phyloP scores from a whole-genome alignment of 257 asterid species.

The Cinchona pubescens region DNA sequence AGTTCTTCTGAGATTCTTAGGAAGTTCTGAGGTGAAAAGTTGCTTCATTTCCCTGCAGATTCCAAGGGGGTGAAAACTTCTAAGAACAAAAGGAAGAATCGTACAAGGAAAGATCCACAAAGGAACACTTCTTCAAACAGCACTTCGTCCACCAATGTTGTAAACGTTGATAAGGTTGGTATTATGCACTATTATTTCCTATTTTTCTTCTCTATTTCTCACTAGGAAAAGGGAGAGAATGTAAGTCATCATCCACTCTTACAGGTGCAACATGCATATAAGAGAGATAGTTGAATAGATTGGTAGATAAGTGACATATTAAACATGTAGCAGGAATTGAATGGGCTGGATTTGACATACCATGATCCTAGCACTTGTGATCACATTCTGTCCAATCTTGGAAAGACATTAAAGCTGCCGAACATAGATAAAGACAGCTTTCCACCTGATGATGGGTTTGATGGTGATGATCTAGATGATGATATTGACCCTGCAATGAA shows the following conservation, averaged over 20 bases:
- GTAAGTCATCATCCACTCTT: not conserved
- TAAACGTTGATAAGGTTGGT: conserved; percentile 53
- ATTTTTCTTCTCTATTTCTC: conserved; percentile 2
- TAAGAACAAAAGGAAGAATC: conserved; percentile 78
- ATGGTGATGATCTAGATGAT: conserved; percentile 71
- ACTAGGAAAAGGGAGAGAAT: not conserved
- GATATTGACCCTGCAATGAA: conserved; percentile 86
- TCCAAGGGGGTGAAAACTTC: conserved; percentile 52
- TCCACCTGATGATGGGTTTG: conserved; percentile 65
- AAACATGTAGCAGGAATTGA: conserved; percentile 45
- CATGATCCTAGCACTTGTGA: conserved; percentile 35
- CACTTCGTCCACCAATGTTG: conserved; percentile 45
- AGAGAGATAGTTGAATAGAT: conserved; percentile 2
- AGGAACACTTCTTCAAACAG: conserved; percentile 47
- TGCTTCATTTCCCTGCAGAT: conserved; percentile 45
- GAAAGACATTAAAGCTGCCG: conserved; percentile 47
- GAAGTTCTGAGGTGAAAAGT: not conserved
- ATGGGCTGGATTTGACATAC: conserved; percentile 36
- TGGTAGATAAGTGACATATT: conserved; percentile 9
- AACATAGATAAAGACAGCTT: conserved; percentile 47
- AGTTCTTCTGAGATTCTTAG: not conserved
- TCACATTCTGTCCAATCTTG: conserved; percentile 31
- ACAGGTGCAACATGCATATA: not conserved
- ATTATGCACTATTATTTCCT: conserved; percentile 14
- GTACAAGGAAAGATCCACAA: conserved; percentile 77